Conservation (phyloP, 2,329 filamentous ascomycete species). For the Fusarium mexicanum region DNA sequence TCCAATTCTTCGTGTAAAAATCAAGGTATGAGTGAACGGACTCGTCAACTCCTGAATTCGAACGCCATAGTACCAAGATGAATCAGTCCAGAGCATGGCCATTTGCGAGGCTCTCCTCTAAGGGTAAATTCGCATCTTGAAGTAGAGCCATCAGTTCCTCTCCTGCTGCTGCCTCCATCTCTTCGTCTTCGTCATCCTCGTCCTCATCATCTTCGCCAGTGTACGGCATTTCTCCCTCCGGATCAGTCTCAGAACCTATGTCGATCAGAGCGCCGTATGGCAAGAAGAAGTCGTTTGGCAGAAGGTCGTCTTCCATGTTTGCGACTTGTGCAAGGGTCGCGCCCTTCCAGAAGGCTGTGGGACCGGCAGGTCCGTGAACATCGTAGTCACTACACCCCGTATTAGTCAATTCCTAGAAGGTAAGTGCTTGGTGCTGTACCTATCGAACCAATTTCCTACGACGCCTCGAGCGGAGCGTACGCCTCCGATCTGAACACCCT, state of each 20-base stretch:
- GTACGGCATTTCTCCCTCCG: constrained; percentile 44
- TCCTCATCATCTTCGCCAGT: constrained; percentile 30
- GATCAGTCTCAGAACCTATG: constrained; percentile 28
- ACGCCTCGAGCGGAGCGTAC: constrained; percentile 71
- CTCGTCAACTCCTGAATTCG: neutral
- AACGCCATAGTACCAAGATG: neutral
- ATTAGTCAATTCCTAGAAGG: neutral
- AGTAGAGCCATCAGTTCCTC: constrained; percentile 38
- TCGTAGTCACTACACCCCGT: constrained; percentile 66
- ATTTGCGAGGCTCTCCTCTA: constrained; percentile 19
- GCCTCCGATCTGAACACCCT: constrained; percentile 79
- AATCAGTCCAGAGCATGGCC: neutral
- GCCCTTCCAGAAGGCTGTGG: constrained; percentile 82
- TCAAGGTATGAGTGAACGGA: neutral
- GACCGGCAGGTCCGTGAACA: constrained; percentile 74
- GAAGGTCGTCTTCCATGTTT: constrained; percentile 44
- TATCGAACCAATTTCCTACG: constrained; percentile 82
- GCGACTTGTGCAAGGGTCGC: constrained; percentile 56
- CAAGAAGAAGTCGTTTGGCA: constrained; percentile 46
- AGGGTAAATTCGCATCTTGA: constrained; percentile 30
- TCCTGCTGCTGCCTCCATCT: constrained; percentile 10
- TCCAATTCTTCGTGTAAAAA: neutral
- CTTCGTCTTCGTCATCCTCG: constrained; percentile 22
- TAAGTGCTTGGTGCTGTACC: constrained; percentile 53
- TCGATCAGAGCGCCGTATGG: constrained; percentile 40